Evolutionary conservation across 768 basidiomycete genomes (phyloP).

Genomic region (Auricularia sp.): DNA sequence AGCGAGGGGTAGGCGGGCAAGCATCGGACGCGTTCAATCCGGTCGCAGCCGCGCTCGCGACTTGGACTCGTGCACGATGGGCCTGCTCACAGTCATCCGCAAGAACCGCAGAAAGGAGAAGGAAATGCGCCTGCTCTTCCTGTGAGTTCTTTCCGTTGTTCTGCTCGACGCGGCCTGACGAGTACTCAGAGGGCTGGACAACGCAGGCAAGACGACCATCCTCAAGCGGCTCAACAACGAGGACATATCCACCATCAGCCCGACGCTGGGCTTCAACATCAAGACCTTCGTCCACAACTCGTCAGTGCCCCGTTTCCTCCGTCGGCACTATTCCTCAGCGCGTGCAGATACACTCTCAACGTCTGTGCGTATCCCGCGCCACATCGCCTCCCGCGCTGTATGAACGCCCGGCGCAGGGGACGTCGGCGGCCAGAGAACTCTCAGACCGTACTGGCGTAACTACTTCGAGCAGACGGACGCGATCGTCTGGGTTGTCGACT

Average conservation of each 20-base stretch:
- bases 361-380: slow-evolving; percentile 21
- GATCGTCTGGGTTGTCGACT: slow-evolving; percentile 98
- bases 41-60: neutral
- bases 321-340: slow-evolving; percentile 4
- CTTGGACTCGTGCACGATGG: slow-evolving; percentile 40
- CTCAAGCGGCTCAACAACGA: slow-evolving; percentile 90
- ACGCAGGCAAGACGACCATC: slow-evolving; percentile 98
- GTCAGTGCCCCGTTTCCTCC: slow-evolving; percentile 12
- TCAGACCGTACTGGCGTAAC: slow-evolving; percentile 97
- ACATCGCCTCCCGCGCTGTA: neutral
- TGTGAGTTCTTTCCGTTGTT: slow-evolving; percentile 35
- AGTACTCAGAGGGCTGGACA: slow-evolving; percentile 81
- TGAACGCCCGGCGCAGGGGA: slow-evolving; percentile 56
- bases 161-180: too few relatives aligned
- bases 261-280: slow-evolving; percentile 97
- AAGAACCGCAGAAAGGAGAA: slow-evolving; percentile 93
- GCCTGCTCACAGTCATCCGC: slow-evolving; percentile 90
- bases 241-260: slow-evolving; percentile 78
- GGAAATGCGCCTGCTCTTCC: slow-evolving; percentile 93
- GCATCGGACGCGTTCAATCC: neutral
- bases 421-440: slow-evolving; percentile 90
- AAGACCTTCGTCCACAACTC: slow-evolving; percentile 81
- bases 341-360: slow-evolving; percentile 30
- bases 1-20: neutral
- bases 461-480: slow-evolving; percentile 99